phyloP scores from a whole-genome alignment of 306 rosid species.

The Cucurbita ficifolia region DNA sequence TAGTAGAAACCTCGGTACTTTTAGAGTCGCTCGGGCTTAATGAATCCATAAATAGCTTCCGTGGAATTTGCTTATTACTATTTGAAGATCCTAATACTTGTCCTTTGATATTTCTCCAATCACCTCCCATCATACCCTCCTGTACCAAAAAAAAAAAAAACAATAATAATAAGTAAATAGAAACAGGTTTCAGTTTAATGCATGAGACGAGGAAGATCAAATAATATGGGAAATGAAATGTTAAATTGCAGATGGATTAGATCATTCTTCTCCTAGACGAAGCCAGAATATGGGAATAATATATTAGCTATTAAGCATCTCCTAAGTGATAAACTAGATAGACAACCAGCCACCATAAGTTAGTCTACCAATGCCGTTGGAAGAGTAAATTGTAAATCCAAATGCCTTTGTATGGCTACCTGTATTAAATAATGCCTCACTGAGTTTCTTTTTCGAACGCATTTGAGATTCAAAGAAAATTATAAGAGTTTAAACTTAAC shows the following conservation, averaged over 20 bases:
- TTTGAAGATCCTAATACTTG: conserved; percentile 51
- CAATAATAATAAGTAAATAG: background rate
- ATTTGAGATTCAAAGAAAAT: too few species aligned
- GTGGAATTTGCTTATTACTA: conserved; percentile 47
- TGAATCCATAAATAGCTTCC: conserved; percentile 62
- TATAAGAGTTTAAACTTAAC: too few species aligned
- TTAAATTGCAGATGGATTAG: background rate
- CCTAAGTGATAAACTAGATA: background rate
- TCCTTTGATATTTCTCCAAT: conserved; percentile 81
- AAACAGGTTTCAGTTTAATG: background rate
- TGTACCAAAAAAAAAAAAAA: conserved; percentile 8
- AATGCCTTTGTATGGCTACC: background rate
- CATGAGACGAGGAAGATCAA: background rate
- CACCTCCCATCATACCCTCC: conserved; percentile 55
- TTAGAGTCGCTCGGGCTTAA: conserved; percentile 59
- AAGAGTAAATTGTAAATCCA: background rate
- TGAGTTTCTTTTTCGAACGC: background rate
- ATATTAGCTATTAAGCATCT: background rate
- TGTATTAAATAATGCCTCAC: background rate
- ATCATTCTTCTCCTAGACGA: background rate
- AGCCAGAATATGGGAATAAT: background rate
- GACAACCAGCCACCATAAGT: background rate
- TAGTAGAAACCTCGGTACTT: conserved; percentile 75
- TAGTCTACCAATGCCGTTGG: background rate
- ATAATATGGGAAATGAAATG: background rate